Evolutionary conservation across 192 early-diverging fungal genomes (phyloP).

Genomic region (Coemansia guatemalensis): DNA sequence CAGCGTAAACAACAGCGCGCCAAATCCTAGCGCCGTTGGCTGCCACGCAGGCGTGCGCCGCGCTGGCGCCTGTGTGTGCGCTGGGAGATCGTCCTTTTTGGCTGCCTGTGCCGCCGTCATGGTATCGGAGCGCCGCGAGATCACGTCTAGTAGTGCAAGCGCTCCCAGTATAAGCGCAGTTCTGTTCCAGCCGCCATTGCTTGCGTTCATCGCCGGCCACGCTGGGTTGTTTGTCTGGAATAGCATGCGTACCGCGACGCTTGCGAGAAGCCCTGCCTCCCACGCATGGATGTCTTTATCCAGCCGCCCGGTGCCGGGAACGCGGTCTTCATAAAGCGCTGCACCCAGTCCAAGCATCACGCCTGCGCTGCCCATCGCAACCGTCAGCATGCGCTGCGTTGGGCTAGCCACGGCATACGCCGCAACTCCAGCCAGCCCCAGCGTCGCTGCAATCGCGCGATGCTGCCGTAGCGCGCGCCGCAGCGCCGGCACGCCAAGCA

Average conservation of each 20-base stretch:
- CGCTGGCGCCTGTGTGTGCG: background rate
- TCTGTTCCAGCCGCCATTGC: slow-evolving; percentile 71
- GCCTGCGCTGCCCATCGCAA: slow-evolving; percentile 60
- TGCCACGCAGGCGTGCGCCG: slow-evolving; percentile 47
- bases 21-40: slow-evolving; percentile 60
- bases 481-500: slow-evolving; percentile 60
- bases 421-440: slow-evolving; percentile 63
- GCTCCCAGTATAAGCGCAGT: slow-evolving; percentile 63
- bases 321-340: slow-evolving; percentile 57
- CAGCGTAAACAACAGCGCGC: slow-evolving; percentile 65
- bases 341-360: slow-evolving; percentile 60
- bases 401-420: slow-evolving; percentile 63
- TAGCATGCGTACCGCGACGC: slow-evolving; percentile 68
- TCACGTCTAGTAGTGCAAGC: slow-evolving; percentile 59
- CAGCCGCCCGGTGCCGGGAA: slow-evolving; percentile 55
- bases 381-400: slow-evolving; percentile 57
- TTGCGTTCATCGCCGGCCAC: slow-evolving; percentile 79
- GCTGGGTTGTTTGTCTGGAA: slow-evolving; percentile 80
- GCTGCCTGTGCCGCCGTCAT: slow-evolving; percentile 24
- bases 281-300: slow-evolving; percentile 66
- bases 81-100: slow-evolving; percentile 38
- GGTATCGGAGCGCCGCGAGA: slow-evolving; percentile 45
- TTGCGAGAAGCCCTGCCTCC: slow-evolving; percentile 66
- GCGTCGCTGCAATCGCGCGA: slow-evolving; percentile 57
- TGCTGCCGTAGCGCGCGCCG: slow-evolving; percentile 55